Percentiles rank a stretch among this genome's conserved stretches.
Conservation (phyloP, 176 grass and related monocot species). For the Carex cristatella region DNA sequence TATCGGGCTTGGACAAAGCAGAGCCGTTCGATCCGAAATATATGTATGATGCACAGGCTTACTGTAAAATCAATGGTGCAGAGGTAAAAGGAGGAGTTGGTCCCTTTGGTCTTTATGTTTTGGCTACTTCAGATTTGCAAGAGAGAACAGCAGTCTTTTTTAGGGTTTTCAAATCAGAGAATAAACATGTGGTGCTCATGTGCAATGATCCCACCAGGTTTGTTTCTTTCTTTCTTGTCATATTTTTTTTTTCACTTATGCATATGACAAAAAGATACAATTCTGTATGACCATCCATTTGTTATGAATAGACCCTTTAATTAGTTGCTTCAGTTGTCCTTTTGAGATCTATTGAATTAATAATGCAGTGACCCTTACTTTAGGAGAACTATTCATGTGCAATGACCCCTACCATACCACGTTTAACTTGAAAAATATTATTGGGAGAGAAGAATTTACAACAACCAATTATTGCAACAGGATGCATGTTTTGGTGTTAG, state of each 20-base stretch:
- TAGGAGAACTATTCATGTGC: too few species aligned
- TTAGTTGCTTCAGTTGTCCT: background rate
- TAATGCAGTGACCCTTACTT: background rate
- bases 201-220: slow-evolving; percentile 43
- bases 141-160: slow-evolving; percentile 51
- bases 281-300: too few species aligned
- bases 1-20: slow-evolving; percentile 43
- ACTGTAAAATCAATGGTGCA: slow-evolving; percentile 35
- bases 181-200: slow-evolving; percentile 41
- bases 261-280: too few species aligned
- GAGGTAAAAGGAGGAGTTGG: slow-evolving; percentile 52
- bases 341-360: background rate
- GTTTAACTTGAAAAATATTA: too few species aligned
- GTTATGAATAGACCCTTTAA: too few species aligned
- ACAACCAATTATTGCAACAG: background rate
- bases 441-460: background rate
- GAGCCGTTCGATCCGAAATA: slow-evolving; percentile 63
- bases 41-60: slow-evolving; percentile 32
- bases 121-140: slow-evolving; percentile 32
- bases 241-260: background rate
- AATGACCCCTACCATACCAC: background rate
- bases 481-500: background rate
- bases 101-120: slow-evolving; percentile 70
- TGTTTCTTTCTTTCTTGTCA: background rate
- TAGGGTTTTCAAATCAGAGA: slow-evolving; percentile 32